Base-by-base conservation (phyloP, 306 rosid genomes). In the Quercus berberidifolia region DNA sequence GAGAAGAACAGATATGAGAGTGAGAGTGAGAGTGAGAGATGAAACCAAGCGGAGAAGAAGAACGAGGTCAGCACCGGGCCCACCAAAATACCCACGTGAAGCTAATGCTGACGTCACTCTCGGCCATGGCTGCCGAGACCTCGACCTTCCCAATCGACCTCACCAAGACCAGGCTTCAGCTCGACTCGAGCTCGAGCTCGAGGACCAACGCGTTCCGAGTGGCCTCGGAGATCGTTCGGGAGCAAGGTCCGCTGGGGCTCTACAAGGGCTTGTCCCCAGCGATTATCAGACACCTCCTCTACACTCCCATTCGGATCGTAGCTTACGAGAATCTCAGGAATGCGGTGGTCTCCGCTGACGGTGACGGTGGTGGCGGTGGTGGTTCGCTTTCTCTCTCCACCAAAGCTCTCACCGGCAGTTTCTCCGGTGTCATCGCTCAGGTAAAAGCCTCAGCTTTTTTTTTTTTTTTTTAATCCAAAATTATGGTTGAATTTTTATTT, bases 211-310 rank as follows among this genome's bases (percentile, higher is more conserved):
- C 88, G 38, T 84, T 91, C 79, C 83, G 81, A 63, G 86, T 95
- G 35, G 91, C 92, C 55, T 30, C 87, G 4, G 82, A 72, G 52
- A 92, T 92, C 78, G 67, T 91, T 28, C 83, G 85, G 15, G 74
- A 83, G 76, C 92, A 92, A 85, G 95, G 97, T 46, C 79, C 88
- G 46, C 71, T 83, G 8, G 91, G 91, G 64, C 91, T 94, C 55
- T 94, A 94, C 86, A 90, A 80, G 83, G 99, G 97, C 56, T 68
- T 91, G 85, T 91, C 93, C 71, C 97, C 97, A 14, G 99, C 97
- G 71, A 85, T 90, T 80, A 57, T 89, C 41, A 81, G 99, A 77
- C 97, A 92, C 81, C 74, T 91, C 20, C 81, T 94, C 79, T 92
- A 94, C 81, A 91, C 97, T 4, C 97, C 99, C 19, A 74, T 87